phyloP scores from a whole-genome alignment of 140 eudicot genomes.

The Anethum foeniculum region DNA sequence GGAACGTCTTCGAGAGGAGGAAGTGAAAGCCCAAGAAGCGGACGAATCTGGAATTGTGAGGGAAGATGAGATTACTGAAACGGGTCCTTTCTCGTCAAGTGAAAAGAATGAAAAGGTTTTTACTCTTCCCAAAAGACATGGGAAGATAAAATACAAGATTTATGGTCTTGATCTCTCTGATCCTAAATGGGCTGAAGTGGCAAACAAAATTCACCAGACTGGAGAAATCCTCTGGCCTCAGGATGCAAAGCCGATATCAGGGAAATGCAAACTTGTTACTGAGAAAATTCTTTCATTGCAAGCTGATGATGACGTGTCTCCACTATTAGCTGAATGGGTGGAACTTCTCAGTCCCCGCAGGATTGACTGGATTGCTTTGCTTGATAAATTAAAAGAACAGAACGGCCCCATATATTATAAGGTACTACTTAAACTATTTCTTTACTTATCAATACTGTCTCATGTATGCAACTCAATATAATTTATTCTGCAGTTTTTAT shows the following conservation, averaged over 20 bases:
- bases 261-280: conserved; percentile 65
- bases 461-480: neutral
- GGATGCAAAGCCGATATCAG: conserved; percentile 73
- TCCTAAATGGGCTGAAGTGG: conserved; percentile 73
- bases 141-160: conserved; percentile 72
- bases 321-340: conserved; percentile 63
- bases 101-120: conserved; percentile 24
- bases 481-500: neutral
- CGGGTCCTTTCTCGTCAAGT: conserved; percentile 13
- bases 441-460: neutral
- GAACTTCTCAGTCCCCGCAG: conserved; percentile 69
- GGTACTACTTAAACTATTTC: conserved; percentile 28
- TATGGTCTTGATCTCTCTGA: conserved; percentile 91
- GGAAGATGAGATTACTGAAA: conserved; percentile 23
- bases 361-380: conserved; percentile 73
- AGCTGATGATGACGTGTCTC: conserved; percentile 50
- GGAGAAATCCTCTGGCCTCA: conserved; percentile 48
- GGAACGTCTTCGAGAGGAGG: conserved; percentile 31
- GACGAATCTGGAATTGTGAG: conserved; percentile 10
- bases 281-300: conserved; percentile 48
- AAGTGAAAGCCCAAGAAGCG: conserved; percentile 16
- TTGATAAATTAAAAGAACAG: conserved; percentile 47
- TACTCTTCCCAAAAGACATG: conserved; percentile 74
- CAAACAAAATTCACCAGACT: conserved; percentile 53
- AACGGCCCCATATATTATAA: conserved; percentile 39